Base-by-base conservation (phyloP, 1,284 basidiomycete genomes). In the Takashimella koratensis region DNA sequence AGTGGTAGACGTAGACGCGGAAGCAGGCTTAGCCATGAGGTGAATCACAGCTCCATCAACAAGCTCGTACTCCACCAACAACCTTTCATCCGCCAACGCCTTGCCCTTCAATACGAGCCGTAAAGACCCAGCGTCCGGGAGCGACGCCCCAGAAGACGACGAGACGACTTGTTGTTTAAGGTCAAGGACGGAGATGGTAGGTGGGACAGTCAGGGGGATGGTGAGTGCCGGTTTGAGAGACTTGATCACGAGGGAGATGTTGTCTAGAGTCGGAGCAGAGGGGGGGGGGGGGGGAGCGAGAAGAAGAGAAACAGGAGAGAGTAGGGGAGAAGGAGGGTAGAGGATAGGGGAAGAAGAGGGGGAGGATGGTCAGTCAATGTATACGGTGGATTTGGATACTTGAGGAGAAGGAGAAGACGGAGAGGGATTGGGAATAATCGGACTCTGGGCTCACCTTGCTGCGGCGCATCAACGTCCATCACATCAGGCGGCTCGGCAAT, bases 91-190 rank as follows among this genome's bases (percentile, higher is more conserved):
- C 22, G 83, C 85, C 58, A 96, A 82, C 0, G 87, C 90, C 74
- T 97, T 97, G 54, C 93, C 93, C 75, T 93, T 95, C 54, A 94
- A 80, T 8, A 97, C 79, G 5, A 94, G 82, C 2, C 93, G 81
- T 36, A 8, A 16, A 8, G 30, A 36, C 74, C 95, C 91, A 67
- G 87, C 83, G 46, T 85, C 83, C 6, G 86, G 82, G 0, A 89
- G 86, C 0, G 78, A 78, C 3, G 74, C 72, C 2, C 85, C 83
- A 44, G 80, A 77, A 2, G 84, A 79, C 16, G 75, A 60, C 51
- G 84, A 79, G 1, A 82, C 68, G 16, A 86, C 81, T 54, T 90
- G 83, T 56, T 79, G 65, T 74, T 96, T 97, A 71, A 95, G 84
- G 51, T 84, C 75, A 36, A 82, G 77, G 73, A 97, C 84, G 43